A percentile compares a stretch with the other conserved stretches of the same genome.
Evolutionary conservation across 2,329 filamentous ascomycete genomes (phyloP).

Genomic region (Colletotrichum falcatum): DNA sequence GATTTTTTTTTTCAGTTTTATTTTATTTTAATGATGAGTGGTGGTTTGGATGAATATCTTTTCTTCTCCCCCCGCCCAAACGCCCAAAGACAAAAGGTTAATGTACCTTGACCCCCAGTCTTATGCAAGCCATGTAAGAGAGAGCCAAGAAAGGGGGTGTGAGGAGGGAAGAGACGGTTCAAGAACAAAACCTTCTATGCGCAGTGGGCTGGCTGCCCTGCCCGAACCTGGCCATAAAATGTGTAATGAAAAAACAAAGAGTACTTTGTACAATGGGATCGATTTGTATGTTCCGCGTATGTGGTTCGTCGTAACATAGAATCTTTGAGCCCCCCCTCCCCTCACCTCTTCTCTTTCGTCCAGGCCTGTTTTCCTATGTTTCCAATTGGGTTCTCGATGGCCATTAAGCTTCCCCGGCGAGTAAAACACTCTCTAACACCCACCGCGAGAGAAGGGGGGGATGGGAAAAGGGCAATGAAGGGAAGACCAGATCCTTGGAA

Average conservation of each 20-base stretch:
- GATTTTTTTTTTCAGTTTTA: neutral
- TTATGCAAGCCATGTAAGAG: slow-evolving; percentile 19
- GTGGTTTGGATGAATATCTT: neutral
- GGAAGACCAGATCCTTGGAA: neutral
- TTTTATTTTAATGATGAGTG: no score
- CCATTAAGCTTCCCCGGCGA: slow-evolving; percentile 2
- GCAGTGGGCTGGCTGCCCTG: neutral
- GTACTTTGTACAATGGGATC: slow-evolving; percentile 15
- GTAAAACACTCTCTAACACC: neutral
- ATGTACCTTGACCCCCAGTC: slow-evolving; percentile 9
- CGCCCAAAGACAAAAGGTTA: neutral
- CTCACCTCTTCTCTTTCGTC: neutral
- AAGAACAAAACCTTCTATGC: slow-evolving; percentile 4
- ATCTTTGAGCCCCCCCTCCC: neutral
- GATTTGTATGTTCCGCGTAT: neutral
- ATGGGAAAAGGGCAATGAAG: neutral
- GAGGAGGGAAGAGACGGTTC: neutral
- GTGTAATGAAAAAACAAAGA: neutral
- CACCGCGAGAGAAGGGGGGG: neutral
- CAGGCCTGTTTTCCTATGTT: neutral
- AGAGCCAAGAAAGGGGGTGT: neutral
- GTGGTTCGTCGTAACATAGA: slow-evolving; percentile 1
- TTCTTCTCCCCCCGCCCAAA: neutral
- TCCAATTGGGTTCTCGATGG: neutral
- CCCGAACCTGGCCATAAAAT: slow-evolving; percentile 5